A percentile compares a stretch with the other conserved stretches of the same genome.
These are phyloP conservation scores for Daldinia vernicosa DNA, from an alignment of 495 filamentous ascomycete genomes.

Conservation along the genomic window DNA sequence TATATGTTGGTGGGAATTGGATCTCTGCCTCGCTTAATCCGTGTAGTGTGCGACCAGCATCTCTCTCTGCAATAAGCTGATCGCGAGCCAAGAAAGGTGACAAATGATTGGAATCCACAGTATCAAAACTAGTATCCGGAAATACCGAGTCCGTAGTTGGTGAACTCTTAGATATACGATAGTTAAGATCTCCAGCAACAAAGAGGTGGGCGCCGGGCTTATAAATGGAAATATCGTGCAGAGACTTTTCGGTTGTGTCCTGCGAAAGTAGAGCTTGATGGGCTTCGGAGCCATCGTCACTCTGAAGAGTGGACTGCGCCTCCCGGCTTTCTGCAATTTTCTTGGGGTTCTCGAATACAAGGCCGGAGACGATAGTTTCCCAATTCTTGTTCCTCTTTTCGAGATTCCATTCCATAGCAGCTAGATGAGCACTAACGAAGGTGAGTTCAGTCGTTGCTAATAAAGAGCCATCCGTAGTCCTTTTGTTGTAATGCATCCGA, in stretches of 20 bases:
- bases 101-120: conserved; percentile 56
- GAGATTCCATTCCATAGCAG: conserved; percentile 79
- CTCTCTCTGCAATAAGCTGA: conserved; percentile 77
- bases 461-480: conserved; percentile 29
- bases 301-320: conserved; percentile 14
- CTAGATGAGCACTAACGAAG: conserved; percentile 88
- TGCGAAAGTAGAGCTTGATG: conserved; percentile 19
- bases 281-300: conserved; percentile 41
- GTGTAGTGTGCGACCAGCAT: conserved; percentile 72
- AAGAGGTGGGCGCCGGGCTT: conserved; percentile 79
- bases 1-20: conserved; percentile 91
- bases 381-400: conserved; percentile 83
- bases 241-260: conserved; percentile 26
- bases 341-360: conserved; percentile 72
- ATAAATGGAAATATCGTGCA: conserved; percentile 68
- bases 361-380: conserved; percentile 76
- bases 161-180: conserved; percentile 73
- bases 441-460: conserved; percentile 68
- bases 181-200: conserved; percentile 92
- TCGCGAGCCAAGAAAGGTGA: conserved; percentile 71
- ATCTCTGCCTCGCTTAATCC: conserved; percentile 78
- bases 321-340: conserved; percentile 36
- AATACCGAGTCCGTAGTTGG: conserved; percentile 66
- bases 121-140: conserved; percentile 62
- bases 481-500: conserved; percentile 64